Percentiles rank a stretch among this genome's conserved stretches.
These are phyloP conservation scores for Fusarium concolor DNA, from an alignment of 2,329 filamentous ascomycete species.

Conservation along the genomic window DNA sequence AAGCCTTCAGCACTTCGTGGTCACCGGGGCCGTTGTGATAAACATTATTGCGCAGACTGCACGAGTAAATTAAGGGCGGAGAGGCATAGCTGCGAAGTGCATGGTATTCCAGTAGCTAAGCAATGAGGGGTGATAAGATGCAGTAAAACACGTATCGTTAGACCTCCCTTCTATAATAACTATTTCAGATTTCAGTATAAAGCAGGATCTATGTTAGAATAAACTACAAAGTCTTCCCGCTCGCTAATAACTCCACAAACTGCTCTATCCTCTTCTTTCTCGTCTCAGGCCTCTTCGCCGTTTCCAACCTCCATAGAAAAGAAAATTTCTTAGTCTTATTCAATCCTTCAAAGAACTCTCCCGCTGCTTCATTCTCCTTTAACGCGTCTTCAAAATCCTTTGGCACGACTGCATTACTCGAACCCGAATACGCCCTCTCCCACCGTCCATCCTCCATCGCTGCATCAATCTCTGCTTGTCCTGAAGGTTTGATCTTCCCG, in stretches of 20 bases:
- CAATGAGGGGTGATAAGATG: too few relatives aligned
- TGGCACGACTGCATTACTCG: conserved; percentile 60
- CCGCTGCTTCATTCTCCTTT: conserved; percentile 50
- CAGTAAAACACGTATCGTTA: too few relatives aligned
- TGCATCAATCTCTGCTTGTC: conserved; percentile 62
- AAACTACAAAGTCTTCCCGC: conserved; percentile 39
- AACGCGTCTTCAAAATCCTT: conserved; percentile 61
- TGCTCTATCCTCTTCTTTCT: conserved; percentile 54
- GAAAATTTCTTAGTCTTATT: conserved; percentile 59
- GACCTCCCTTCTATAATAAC: too few relatives aligned
- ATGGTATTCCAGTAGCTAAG: too few relatives aligned
- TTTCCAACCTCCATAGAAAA: conserved; percentile 60
- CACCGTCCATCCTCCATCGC: conserved; percentile 69
- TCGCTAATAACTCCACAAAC: conserved; percentile 55
- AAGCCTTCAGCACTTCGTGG: too few relatives aligned
- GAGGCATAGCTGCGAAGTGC: too few relatives aligned
- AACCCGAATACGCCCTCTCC: conserved; percentile 66
- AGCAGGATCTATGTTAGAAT: conserved; percentile 30
- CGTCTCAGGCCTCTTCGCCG: conserved; percentile 53
- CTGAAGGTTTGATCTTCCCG: conserved; percentile 62
- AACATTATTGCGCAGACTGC: too few relatives aligned
- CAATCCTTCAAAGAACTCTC: conserved; percentile 56
- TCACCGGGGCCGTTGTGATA: too few relatives aligned
- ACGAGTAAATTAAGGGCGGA: too few relatives aligned
- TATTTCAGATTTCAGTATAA: too few relatives aligned